Percentiles rank a stretch among this genome's conserved stretches.
Evolutionary conservation across 129 eudicot species (phyloP).

Genomic region (Erigeron canadensis): DNA sequence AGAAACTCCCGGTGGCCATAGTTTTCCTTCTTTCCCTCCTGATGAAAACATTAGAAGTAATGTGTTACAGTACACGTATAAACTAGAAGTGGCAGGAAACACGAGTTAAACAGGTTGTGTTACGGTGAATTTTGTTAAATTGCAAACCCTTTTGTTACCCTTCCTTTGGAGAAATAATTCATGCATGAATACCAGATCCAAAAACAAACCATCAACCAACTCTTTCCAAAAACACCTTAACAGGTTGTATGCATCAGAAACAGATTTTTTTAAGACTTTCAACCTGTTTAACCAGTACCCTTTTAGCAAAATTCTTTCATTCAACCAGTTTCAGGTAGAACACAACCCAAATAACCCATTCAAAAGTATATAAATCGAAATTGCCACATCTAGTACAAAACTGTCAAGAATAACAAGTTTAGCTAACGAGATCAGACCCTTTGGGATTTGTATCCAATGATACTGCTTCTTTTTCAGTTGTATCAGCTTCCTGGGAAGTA

Average conservation of each 20-base stretch:
- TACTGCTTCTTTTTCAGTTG: slow-evolving; percentile 37
- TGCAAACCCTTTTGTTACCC: not conserved
- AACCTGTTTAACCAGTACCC: not conserved
- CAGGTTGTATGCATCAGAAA: slow-evolving; percentile 7
- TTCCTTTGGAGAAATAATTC: not conserved
- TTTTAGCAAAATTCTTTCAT: not conserved
- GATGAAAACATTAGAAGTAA: slow-evolving; percentile 17
- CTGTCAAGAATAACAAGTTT: not conserved
- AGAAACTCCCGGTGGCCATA: slow-evolving; percentile 28
- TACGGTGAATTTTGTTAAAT: not conserved
- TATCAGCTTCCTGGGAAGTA: slow-evolving; percentile 46
- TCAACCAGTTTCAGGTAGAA: not conserved
- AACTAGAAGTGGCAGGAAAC: not conserved
- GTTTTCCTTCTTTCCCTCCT: slow-evolving; percentile 52
- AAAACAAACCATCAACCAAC: no score
- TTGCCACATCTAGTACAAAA: not conserved
- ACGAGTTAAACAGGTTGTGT: not conserved
- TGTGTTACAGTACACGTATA: not conserved
- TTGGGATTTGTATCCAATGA: slow-evolving; percentile 35
- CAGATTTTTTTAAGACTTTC: not conserved
- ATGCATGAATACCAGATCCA: not conserved
- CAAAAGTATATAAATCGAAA: not conserved
- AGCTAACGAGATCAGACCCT: slow-evolving; percentile 38
- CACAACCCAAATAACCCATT: not conserved
- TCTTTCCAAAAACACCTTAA: not conserved